A percentile compares a stretch with the other conserved stretches of the same genome.
These are phyloP conservation scores for Sugiyamaella xylanicola DNA, from an alignment of 1,139 yeast genomes.

Conservation along the genomic window DNA sequence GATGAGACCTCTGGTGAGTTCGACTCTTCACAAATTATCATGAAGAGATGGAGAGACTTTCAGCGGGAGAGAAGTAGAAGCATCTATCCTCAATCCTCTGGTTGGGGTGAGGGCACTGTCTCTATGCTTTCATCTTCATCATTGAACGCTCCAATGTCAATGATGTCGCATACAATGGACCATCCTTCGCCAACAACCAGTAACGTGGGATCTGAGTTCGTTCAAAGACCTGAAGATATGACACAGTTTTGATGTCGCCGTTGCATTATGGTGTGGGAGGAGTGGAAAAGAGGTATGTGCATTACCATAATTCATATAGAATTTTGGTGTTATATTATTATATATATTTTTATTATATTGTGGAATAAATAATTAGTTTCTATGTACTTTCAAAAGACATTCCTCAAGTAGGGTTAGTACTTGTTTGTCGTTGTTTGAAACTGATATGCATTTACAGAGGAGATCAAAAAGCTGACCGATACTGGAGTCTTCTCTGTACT, in stretches of 20 bases:
- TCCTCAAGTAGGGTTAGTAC: slow-evolving; percentile 3
- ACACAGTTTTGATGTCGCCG: slow-evolving; percentile 6
- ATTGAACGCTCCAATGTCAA: slow-evolving; percentile 10
- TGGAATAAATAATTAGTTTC: slow-evolving; percentile 11
- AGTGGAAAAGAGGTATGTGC: not conserved
- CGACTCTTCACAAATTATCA: slow-evolving; percentile 81
- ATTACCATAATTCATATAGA: not conserved
- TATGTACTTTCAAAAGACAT: slow-evolving; percentile 1
- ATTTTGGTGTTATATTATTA: slow-evolving; percentile 10
- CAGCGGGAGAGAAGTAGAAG: slow-evolving; percentile 56
- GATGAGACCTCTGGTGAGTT: slow-evolving; percentile 76
- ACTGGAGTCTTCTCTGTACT: slow-evolving; percentile 5
- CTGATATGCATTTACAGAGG: slow-evolving; percentile 27
- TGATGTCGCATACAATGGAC: slow-evolving; percentile 12
- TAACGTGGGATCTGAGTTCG: slow-evolving; percentile 14
- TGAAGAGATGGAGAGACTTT: slow-evolving; percentile 94
- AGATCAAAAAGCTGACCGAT: slow-evolving; percentile 23
- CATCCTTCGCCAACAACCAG: slow-evolving; percentile 17
- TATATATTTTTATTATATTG: slow-evolving; percentile 8
- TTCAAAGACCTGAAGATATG: slow-evolving; percentile 23
- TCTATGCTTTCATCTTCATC: slow-evolving; percentile 22
- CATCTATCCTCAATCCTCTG: slow-evolving; percentile 4
- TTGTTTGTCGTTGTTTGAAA: slow-evolving; percentile 21
- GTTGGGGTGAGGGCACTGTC: slow-evolving; percentile 14
- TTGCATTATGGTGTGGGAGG: slow-evolving; percentile 9